A percentile compares a stretch with the other conserved stretches of the same genome.
phyloP scores from a whole-genome alignment of 345 rosid genomes.

The Rhodamnia argentea region DNA sequence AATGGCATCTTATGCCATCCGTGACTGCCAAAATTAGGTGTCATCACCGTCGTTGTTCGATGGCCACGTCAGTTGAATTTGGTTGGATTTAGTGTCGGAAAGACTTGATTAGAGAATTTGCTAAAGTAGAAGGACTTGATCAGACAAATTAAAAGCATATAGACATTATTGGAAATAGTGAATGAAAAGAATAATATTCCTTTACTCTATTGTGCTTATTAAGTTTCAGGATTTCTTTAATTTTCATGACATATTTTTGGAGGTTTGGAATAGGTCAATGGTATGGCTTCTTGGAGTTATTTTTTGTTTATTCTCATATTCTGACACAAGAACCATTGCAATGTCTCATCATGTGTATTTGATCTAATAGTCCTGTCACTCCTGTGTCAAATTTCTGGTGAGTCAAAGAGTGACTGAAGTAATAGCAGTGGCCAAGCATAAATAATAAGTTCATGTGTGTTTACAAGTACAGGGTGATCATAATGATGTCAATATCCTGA shows the following conservation, averaged over 20 bases:
- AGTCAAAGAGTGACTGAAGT: not conserved
- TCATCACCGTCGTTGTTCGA: accelerated
- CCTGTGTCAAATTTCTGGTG: not conserved
- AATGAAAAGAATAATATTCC: not conserved
- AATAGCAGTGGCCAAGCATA: not conserved
- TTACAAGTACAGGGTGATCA: not conserved
- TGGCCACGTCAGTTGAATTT: not conserved
- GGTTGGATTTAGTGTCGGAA: not conserved
- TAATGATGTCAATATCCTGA: not conserved
- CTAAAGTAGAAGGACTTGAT: not conserved
- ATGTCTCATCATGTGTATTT: not conserved
- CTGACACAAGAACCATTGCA: not conserved
- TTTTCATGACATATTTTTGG: not conserved
- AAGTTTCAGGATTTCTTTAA: not conserved
- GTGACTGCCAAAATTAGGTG: no score
- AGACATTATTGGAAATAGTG: not conserved
- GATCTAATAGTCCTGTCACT: not conserved
- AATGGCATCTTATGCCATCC: not conserved
- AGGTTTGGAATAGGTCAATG: not conserved
- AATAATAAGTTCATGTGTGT: not conserved
- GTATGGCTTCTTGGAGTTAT: not conserved
- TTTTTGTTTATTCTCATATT: not conserved
- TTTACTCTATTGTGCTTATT: not conserved
- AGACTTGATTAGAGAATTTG: not conserved
- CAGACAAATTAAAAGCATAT: not conserved